Evolutionary conservation across 2,329 filamentous ascomycete genomes (phyloP).

Genomic region (Phaeophleospora eucalypticola): DNA sequence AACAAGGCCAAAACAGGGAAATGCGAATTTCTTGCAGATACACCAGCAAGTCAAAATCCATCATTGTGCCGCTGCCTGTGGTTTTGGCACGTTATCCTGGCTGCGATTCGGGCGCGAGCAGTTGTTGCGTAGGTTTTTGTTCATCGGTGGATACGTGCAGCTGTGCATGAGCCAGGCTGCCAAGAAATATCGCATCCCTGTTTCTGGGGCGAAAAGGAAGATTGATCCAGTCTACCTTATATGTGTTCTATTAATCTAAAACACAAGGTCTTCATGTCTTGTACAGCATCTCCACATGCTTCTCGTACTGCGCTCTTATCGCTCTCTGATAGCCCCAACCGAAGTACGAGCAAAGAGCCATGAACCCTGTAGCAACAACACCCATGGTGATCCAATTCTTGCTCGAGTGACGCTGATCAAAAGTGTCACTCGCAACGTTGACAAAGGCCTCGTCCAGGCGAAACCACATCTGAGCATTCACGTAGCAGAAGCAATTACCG

Average conservation of each 20-base stretch:
- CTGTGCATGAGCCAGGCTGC: background rate
- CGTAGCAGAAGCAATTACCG: conserved; percentile 7
- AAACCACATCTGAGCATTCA: conserved; percentile 4
- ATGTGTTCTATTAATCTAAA: too few species aligned
- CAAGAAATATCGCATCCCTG: too few species aligned
- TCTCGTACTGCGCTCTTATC: conserved; percentile 5
- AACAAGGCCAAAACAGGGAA: background rate
- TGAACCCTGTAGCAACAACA: conserved; percentile 3
- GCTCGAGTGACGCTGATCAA: conserved; percentile 2
- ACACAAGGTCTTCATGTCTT: too few species aligned
- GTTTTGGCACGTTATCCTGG: background rate
- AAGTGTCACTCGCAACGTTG: conserved; percentile 7
- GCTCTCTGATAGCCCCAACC: conserved; percentile 7
- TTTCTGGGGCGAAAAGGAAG: too few species aligned
- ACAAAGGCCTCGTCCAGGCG: conserved; percentile 4
- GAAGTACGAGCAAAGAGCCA: conserved; percentile 2
- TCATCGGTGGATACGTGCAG: background rate
- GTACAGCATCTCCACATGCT: conserved; percentile 5
- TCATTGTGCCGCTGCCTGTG: background rate
- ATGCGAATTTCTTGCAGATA: background rate
- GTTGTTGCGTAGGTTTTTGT: background rate
- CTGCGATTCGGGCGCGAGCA: background rate
- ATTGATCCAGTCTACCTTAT: too few species aligned
- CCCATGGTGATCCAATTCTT: conserved; percentile 9
- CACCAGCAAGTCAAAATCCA: background rate